phyloP scores from a whole-genome alignment of 2,329 filamentous ascomycete genomes.

The Ophiognomonia clavigignenti-juglandacearum region DNA sequence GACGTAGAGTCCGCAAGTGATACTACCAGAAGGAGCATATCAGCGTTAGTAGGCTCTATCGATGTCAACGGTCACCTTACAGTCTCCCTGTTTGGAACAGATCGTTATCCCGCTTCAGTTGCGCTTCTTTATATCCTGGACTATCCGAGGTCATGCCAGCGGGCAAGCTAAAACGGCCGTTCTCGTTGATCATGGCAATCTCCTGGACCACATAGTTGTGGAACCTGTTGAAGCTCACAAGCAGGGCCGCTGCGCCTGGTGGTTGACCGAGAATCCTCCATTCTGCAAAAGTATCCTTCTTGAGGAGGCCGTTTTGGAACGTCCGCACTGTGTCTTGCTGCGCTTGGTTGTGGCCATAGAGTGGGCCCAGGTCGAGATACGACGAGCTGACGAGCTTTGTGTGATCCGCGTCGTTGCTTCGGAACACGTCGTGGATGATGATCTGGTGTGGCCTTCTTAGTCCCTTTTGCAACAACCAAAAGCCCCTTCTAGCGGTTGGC shows the following conservation, averaged over 20 bases:
- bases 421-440: conserved; percentile 58
- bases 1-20: conserved; percentile 50
- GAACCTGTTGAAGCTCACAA: conserved; percentile 66
- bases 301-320: conserved; percentile 43
- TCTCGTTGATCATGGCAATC: conserved; percentile 62
- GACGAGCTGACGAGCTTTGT: conserved; percentile 65
- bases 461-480: background rate
- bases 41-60: background rate
- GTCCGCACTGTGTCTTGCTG: conserved; percentile 49
- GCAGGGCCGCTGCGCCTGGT: conserved; percentile 59
- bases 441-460: conserved; percentile 32
- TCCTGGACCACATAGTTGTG: conserved; percentile 58
- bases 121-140: conserved; percentile 22
- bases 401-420: conserved; percentile 58
- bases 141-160: background rate
- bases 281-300: conserved; percentile 66
- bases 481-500: no score
- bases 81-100: conserved; percentile 53
- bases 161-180: conserved; percentile 52
- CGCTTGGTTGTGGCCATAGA: conserved; percentile 67
- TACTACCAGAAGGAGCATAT: conserved; percentile 15
- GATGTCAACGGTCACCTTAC: no score
- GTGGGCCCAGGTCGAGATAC: conserved; percentile 67
- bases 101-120: conserved; percentile 36
- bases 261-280: conserved; percentile 62